These are phyloP conservation scores for Candida glaebosa DNA, from an alignment of 805 yeast genomes.

Conservation along the genomic window DNA sequence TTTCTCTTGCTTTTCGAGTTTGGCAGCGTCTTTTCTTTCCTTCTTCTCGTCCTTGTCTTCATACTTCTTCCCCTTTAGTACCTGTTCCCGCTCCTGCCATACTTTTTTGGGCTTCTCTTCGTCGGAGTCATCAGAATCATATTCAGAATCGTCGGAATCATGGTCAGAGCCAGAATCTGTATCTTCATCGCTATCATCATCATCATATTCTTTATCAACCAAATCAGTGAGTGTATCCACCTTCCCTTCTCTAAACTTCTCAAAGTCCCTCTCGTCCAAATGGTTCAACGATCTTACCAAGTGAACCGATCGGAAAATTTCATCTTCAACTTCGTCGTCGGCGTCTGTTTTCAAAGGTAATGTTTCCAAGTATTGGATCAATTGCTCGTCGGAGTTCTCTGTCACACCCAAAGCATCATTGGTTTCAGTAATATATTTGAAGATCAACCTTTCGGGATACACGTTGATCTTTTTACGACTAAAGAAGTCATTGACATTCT, in stretches of 20 bases:
- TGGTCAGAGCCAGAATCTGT: conserved; percentile 22
- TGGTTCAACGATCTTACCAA: conserved; percentile 76
- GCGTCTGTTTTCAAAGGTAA: conserved; percentile 56
- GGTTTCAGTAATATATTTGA: conserved; percentile 66
- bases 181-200: conserved; percentile 27
- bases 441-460: conserved; percentile 77
- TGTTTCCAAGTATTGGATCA: conserved; percentile 41
- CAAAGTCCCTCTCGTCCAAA: conserved; percentile 86
- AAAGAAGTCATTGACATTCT: conserved; percentile 89
- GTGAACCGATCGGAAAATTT: conserved; percentile 78
- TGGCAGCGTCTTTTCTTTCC: conserved; percentile 36
- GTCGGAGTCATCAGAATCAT: conserved; percentile 27
- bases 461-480: conserved; percentile 66
- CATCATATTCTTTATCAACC: conserved; percentile 29
- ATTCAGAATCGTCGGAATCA: conserved; percentile 21
- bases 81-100: conserved; percentile 41
- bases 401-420: conserved; percentile 34
- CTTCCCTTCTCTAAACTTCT: conserved; percentile 73
- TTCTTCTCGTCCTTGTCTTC: conserved; percentile 50
- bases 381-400: conserved; percentile 39
- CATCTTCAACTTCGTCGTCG: conserved; percentile 66
- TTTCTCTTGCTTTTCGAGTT: conserved; percentile 27
- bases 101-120: conserved; percentile 20
- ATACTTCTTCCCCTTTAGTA: conserved; percentile 67
- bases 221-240: conserved; percentile 72